Conservation (phyloP, 2,329 filamentous ascomycete genomes). For the Diplocarpon rosae region DNA sequence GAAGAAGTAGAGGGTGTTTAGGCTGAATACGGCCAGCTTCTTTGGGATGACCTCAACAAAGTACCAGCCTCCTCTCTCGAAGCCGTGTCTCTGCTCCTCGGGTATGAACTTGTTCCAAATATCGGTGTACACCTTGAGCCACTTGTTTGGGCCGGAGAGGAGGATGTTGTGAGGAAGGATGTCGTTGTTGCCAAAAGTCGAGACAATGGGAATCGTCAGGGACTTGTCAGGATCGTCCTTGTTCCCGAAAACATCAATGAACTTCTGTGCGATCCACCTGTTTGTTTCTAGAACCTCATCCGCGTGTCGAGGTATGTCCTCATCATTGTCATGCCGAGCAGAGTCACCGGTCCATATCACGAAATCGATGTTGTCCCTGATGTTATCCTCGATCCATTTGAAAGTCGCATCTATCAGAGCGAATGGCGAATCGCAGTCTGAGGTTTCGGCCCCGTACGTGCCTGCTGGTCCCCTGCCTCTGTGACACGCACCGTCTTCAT, state of each 20-base stretch:
- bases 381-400: conserved; percentile 69
- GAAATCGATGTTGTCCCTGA: conserved; percentile 75
- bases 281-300: conserved; percentile 73
- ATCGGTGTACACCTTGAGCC: conserved; percentile 63
- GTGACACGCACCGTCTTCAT: conserved; percentile 64
- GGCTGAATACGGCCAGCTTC: conserved; percentile 76
- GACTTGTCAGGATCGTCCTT: conserved; percentile 43
- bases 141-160: conserved; percentile 71
- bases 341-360: conserved; percentile 90
- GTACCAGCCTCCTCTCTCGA: conserved; percentile 90
- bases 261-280: conserved; percentile 61
- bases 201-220: conserved; percentile 68
- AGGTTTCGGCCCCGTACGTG: conserved; percentile 72
- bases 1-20: conserved; percentile 97
- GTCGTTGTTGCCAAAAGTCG: conserved; percentile 94
- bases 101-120: conserved; percentile 86
- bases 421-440: conserved; percentile 78
- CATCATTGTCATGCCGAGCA: conserved; percentile 81
- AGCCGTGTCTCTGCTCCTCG: conserved; percentile 81
- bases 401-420: conserved; percentile 80
- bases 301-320: conserved; percentile 62
- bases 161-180: conserved; percentile 96
- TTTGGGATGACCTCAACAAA: conserved; percentile 82
- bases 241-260: conserved; percentile 60
- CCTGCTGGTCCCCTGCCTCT: conserved; percentile 66